phyloP scores from a whole-genome alignment of 1,284 basidiomycete species.

The Phellopilus nigrolimitatus region DNA sequence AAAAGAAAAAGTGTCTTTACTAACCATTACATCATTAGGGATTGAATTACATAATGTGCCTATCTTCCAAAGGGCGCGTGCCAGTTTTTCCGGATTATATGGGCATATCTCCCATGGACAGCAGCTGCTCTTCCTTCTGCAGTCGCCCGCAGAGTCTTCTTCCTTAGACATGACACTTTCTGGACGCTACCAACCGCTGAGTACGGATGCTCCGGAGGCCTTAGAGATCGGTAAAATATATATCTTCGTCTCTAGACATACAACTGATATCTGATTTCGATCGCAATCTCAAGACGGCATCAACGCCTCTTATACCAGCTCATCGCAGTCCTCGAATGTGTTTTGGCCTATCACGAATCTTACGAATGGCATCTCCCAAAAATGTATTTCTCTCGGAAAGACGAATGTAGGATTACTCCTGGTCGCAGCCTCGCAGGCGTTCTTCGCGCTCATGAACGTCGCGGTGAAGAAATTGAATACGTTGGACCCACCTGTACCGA shows the following conservation, averaged over 20 bases:
- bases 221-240: background rate
- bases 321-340: background rate
- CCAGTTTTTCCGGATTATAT: no score
- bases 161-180: background rate
- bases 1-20: no score
- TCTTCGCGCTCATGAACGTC: constrained; percentile 58
- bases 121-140: background rate
- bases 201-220: background rate
- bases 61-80: no score
- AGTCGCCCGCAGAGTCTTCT: background rate
- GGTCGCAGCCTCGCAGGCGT: constrained; percentile 53
- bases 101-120: background rate
- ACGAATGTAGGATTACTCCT: constrained; percentile 59
- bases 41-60: no score
- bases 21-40: no score
- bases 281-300: background rate
- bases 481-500: constrained; percentile 53
- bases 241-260: background rate
- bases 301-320: background rate
- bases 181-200: background rate
- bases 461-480: constrained; percentile 57
- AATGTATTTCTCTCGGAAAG: constrained; percentile 8
- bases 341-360: background rate
- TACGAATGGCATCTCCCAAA: background rate
- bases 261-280: background rate